phyloP scores from a whole-genome alignment of 1,284 basidiomycete species.

The Ganoderma multipileum region DNA sequence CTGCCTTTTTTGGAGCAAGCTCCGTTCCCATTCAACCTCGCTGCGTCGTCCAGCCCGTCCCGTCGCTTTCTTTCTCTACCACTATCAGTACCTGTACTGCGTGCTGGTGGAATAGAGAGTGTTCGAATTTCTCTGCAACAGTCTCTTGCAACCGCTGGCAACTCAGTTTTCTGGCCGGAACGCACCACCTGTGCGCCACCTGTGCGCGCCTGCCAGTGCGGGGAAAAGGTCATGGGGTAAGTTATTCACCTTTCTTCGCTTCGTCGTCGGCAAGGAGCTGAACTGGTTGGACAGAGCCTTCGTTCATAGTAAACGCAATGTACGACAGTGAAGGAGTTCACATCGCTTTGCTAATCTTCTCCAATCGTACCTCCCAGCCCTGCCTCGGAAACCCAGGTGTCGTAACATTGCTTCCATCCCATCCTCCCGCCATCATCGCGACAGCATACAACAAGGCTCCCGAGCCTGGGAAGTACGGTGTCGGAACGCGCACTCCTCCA shows the following conservation, averaged over 20 bases:
- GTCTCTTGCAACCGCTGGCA: too few species aligned
- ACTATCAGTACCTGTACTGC: too few species aligned
- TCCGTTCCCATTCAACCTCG: background rate
- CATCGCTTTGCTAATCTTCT: slow-evolving; percentile 38
- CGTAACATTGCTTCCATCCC: slow-evolving; percentile 52
- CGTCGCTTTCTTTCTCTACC: too few species aligned
- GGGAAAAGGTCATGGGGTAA: too few species aligned
- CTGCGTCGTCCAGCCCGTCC: background rate
- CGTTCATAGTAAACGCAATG: background rate
- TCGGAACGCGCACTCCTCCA: slow-evolving; percentile 63
- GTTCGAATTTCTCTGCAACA: too few species aligned
- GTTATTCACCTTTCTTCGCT: too few species aligned
- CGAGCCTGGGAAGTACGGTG: slow-evolving; percentile 66
- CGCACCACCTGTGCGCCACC: too few species aligned
- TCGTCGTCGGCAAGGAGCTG: too few species aligned
- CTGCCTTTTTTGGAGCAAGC: background rate
- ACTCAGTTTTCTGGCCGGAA: too few species aligned
- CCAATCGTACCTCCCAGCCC: slow-evolving; percentile 54
- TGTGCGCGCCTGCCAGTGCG: too few species aligned
- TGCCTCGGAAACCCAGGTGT: slow-evolving; percentile 56
- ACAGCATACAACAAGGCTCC: slow-evolving; percentile 58
- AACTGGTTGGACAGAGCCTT: too few species aligned
- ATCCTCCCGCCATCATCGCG: slow-evolving; percentile 64
- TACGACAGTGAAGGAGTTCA: slow-evolving; percentile 5
- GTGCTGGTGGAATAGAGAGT: too few species aligned